phyloP scores from a whole-genome alignment of 2,329 filamentous ascomycete species.

The Aspergillus sp. region DNA sequence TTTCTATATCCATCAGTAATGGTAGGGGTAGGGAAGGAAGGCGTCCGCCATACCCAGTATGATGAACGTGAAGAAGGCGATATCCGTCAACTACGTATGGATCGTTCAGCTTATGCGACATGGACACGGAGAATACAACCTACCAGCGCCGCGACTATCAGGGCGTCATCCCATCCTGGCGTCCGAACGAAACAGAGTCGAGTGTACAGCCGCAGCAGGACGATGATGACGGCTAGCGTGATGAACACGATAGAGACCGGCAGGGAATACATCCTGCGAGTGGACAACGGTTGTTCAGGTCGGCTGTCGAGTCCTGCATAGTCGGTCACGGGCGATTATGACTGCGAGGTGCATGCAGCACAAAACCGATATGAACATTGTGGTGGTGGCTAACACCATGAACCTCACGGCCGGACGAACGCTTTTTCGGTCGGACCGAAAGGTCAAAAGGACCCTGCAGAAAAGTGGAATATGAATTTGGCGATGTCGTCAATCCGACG shows the following conservation, averaged over 20 bases:
- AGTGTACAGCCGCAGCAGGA: conserved; percentile 22
- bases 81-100: conserved; percentile 8
- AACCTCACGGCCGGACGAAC: no score
- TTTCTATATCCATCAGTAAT: conserved; percentile 12
- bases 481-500: neutral
- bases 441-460: no score
- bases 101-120: conserved; percentile 4
- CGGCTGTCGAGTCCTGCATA: neutral
- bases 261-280: conserved; percentile 21
- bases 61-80: conserved; percentile 13
- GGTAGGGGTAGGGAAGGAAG: no score
- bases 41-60: conserved; percentile 10
- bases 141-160: conserved; percentile 23
- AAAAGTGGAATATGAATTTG: neutral
- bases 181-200: conserved; percentile 20
- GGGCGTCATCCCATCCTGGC: conserved; percentile 27
- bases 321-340: neutral
- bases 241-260: conserved; percentile 19
- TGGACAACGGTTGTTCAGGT: neutral
- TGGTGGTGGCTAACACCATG: no score
- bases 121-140: neutral
- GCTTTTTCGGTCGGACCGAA: no score
- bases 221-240: conserved; percentile 15
- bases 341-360: no score
- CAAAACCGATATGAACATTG: no score